A percentile compares a stretch with the other conserved stretches of the same genome.
Evolutionary conservation across 2,329 filamentous ascomycete genomes (phyloP).

Genomic region (Epichloe sylvatica): DNA sequence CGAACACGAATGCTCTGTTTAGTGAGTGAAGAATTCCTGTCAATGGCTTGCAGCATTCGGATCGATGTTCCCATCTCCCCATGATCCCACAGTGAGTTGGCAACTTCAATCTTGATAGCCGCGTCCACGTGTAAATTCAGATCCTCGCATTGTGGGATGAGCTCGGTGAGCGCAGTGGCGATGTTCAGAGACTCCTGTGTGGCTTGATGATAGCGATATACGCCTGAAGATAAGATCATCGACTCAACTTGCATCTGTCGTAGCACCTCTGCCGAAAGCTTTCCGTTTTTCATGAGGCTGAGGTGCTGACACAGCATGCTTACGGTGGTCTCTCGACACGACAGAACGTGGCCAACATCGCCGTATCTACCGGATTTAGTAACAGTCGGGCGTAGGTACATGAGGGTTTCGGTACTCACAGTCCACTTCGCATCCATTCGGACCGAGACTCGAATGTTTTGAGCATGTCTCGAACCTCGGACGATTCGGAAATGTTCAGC

Average conservation of each 20-base stretch:
- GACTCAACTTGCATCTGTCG: constrained; percentile 61
- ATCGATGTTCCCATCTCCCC: constrained; percentile 84
- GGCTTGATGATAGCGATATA: constrained; percentile 67
- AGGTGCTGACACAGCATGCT: constrained; percentile 61
- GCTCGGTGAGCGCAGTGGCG: constrained; percentile 66
- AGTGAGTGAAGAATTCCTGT: constrained; percentile 42
- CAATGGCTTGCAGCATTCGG: constrained; percentile 66
- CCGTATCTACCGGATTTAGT: constrained; percentile 40
- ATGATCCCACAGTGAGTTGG: constrained; percentile 86
- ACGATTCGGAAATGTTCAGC: constrained; percentile 42
- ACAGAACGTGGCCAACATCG: constrained; percentile 68
- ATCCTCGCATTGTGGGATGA: constrained; percentile 54
- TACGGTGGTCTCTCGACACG: constrained; percentile 69
- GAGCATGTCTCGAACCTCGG: constrained; percentile 49
- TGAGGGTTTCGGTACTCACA: constrained; percentile 35
- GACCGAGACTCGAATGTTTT: constrained; percentile 49
- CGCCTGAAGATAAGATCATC: constrained; percentile 59
- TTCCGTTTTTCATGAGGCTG: constrained; percentile 46
- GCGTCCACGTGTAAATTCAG: constrained; percentile 67
- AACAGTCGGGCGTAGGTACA: constrained; percentile 3
- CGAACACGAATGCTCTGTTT: constrained; percentile 60
- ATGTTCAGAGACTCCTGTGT: constrained; percentile 78
- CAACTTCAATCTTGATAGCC: constrained; percentile 65
- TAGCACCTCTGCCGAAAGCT: constrained; percentile 47
- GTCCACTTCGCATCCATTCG: constrained; percentile 69